Conservation (phyloP, 306 rosid species). For the Cucurbita ficifolia region DNA sequence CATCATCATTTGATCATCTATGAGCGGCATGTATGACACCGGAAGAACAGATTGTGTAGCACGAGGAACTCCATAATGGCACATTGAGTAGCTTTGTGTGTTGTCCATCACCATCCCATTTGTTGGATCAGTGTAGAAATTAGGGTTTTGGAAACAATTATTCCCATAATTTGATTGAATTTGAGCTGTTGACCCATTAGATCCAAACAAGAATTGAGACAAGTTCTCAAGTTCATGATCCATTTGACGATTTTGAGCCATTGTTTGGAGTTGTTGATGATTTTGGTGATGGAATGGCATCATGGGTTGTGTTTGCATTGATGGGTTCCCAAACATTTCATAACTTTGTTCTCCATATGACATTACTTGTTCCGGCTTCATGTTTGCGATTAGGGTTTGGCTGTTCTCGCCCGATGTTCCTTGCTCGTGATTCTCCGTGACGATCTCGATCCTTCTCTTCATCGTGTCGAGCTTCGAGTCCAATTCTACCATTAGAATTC, state of each 20-base stretch:
- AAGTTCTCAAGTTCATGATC: neutral
- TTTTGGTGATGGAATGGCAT: neutral
- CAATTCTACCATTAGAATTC: neutral
- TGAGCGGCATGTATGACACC: neutral
- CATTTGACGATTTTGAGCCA: neutral
- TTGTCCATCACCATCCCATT: neutral
- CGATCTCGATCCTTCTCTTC: neutral
- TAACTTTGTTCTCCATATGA: neutral
- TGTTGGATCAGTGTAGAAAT: neutral
- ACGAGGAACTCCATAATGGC: neutral
- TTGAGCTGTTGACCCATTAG: neutral
- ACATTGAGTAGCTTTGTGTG: neutral
- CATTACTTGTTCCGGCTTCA: neutral
- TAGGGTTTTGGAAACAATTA: neutral
- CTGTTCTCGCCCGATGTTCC: too few species aligned
- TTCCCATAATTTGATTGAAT: neutral
- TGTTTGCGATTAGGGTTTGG: neutral
- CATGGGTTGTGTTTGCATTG: neutral
- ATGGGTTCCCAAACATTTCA: neutral
- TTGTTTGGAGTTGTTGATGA: neutral
- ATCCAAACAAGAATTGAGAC: neutral
- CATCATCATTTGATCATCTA: neutral
- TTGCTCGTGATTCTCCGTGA: neutral
- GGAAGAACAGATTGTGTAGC: neutral
- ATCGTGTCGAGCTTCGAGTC: neutral